Base-by-base conservation (phyloP, 169 alveolate genomes). In the Amoebophrya sp. region DNA sequence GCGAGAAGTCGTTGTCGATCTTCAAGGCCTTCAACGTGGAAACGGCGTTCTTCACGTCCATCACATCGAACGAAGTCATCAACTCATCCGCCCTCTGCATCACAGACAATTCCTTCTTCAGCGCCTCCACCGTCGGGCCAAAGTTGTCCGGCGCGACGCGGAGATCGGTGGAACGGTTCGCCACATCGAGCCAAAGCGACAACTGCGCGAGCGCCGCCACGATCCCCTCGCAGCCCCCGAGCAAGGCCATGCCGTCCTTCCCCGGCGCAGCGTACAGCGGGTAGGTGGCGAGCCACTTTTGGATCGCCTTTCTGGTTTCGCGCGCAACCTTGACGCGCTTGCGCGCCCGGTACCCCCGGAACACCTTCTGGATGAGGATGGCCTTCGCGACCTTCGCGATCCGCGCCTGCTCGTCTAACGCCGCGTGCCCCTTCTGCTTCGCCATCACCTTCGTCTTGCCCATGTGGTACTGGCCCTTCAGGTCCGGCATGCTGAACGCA, bases 371-470 rank as follows among this genome's bases (percentile, higher is more conserved):
- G 18, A 66, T 66, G 32, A 66, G 1, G 32, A 66, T 25, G 38
- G 83, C 83, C 83, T 66, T 66, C 39, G 83, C 83, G 83, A 18
- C 35, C 39, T n/a, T 18, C 7, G 83, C 83, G 35, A 66, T 66
- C 2, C 83, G 83, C 12, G 83, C 1, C 83, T 7, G 1, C 83
- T 66, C 83, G 83, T 66, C 83, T 2, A 66, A 25, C 29, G 35
- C 39, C 83, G 0, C 10, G 83, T 66, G 83, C 0, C 83, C 83
- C 83, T 66, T 66, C 83, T 66, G 83, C 39, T 25, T 2, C 35
- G 18, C 32, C 83, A 66, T 66, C 83, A 66, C 83, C 83, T 66
- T 66, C 39, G 83, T 66, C 83, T n/a, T 66, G 83, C 83, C 83
- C 83, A 66, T 66, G 83, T 12, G 32, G 32, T 12, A 66, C 83